Evolutionary conservation across 108 stramenopile species (phyloP).

Genomic region (Mediolabrus comicus): DNA sequence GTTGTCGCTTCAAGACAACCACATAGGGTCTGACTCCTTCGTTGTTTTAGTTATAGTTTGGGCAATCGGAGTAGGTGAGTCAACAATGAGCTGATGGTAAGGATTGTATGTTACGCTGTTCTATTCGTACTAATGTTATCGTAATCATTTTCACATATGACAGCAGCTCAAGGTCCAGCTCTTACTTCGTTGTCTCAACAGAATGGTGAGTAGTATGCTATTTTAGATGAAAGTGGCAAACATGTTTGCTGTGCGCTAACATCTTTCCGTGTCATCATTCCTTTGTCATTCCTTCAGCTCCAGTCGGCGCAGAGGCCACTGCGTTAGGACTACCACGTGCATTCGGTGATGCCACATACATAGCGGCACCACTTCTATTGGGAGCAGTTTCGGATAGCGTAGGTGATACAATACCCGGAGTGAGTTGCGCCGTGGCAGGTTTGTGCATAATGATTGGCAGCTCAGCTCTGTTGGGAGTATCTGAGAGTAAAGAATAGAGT

Average conservation of each 20-base stretch:
- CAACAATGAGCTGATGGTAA: too few species aligned
- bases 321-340: constrained; percentile 70
- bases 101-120: too few species aligned
- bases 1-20: constrained; percentile 15
- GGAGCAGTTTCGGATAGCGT: constrained; percentile 54
- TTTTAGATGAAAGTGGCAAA: too few species aligned
- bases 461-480: constrained; percentile 6
- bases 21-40: neutral
- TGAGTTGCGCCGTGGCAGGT: constrained; percentile 34
- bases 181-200: constrained; percentile 64
- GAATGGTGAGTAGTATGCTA: too few species aligned
- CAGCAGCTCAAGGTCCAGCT: constrained; percentile 69
- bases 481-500: neutral
- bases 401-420: constrained; percentile 25
- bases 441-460: constrained; percentile 23
- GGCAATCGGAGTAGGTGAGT: neutral
- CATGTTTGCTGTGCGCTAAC: too few species aligned
- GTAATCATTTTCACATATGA: too few species aligned
- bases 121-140: too few species aligned
- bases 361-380: constrained; percentile 68
- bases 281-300: too few species aligned
- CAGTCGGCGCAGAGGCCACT: constrained; percentile 58
- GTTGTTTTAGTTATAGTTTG: constrained; percentile 39
- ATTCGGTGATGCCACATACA: constrained; percentile 71
- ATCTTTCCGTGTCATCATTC: too few species aligned